A percentile compares a stretch with the other conserved stretches of the same genome.
phyloP scores from a whole-genome alignment of 768 basidiomycete species.

The Lactarius tabidus region DNA sequence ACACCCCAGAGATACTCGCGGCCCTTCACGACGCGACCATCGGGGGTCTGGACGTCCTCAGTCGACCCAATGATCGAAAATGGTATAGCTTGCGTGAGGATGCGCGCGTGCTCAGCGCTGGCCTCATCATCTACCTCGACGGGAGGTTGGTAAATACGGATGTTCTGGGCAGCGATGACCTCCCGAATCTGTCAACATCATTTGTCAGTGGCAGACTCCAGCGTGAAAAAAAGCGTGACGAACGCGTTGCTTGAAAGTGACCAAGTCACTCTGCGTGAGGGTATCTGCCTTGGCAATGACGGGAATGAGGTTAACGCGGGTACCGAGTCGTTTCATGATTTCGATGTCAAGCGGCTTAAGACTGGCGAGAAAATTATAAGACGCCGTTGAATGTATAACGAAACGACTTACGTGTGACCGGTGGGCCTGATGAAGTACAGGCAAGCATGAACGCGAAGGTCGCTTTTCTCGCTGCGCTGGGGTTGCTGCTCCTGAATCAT shows the following conservation, averaged over 20 bases:
- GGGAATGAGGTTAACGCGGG: constrained; percentile 96
- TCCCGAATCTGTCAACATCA: constrained; percentile 64
- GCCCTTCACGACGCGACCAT: constrained; percentile 93
- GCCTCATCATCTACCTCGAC: constrained; percentile 86
- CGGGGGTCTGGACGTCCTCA: constrained; percentile 85
- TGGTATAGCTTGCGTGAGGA: constrained; percentile 87
- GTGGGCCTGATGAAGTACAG: constrained; percentile 95
- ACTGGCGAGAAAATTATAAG: constrained; percentile 37
- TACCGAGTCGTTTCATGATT: constrained; percentile 99
- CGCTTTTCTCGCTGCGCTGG: constrained; percentile 89
- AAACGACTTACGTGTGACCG: constrained; percentile 80
- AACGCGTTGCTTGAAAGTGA: constrained; percentile 89
- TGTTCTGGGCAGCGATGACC: constrained; percentile 85
- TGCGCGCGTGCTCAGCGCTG: constrained; percentile 82
- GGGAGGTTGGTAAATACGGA: constrained; percentile 92
- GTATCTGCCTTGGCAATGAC: constrained; percentile 98
- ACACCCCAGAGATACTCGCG: constrained; percentile 99
- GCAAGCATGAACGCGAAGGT: constrained; percentile 94
- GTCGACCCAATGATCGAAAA: constrained; percentile 99
- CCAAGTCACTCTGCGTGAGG: constrained; percentile 88
- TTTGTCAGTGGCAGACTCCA: constrained; percentile 9
- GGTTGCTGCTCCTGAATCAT: constrained; percentile 99
- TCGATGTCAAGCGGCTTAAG: constrained; percentile 98
- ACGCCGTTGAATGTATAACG: background rate
- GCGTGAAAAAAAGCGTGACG: constrained; percentile 31